Base-by-base conservation (phyloP, 805 yeast genomes). In the Kazachstania bromeliacearum region DNA sequence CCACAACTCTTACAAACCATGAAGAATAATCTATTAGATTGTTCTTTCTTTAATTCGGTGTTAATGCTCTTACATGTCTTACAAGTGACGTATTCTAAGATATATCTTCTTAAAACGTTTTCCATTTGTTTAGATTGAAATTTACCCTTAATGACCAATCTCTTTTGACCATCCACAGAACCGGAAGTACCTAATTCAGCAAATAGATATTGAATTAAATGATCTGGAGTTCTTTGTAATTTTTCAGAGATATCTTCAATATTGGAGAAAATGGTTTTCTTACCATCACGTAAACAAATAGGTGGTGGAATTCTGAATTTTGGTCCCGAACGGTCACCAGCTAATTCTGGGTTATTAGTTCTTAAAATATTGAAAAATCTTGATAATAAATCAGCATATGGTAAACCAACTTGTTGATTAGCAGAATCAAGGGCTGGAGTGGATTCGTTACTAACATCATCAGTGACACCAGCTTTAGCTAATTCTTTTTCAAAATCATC, bases 101-200 rank as follows among this genome's bases (percentile, higher is more conserved):
- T 92, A 64, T 92, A 92, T 66, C 96, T 77, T 72, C 97, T 81
- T 66, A 92, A 73, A 45, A 92, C 95, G 47, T 87, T 81, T 67
- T 92, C 98, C 73, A 92, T 79, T 65, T 88, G 96, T 67, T 89
- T 92, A 51, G 95, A 95, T 68, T 83, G 94, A 73, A 87, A 92
- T 64, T 94, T 84, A 71, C 99, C 99, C 71, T 85, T 92, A 63
- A 92, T 89, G 45, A 92, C 87, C 62, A 92, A 76, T 66, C 98
- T 81, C 71, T 87, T 85, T 64, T 85, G 89, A 62, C 97, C 98
- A 66, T 92, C 99, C 42, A 92, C 89, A 38, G 96, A 88, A 59
- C 99, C 99, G 2, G 97, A 85, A 15, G 99, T 92, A 79, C 99
- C 99, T 74, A 92, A 73, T 69, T 92, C 99, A 1, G 97, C 96